Evolutionary conservation across 176 grass and related monocot species (phyloP), one percentile per base, ranked within the genome.

Genomic region (Ensete glaucum): DNA sequence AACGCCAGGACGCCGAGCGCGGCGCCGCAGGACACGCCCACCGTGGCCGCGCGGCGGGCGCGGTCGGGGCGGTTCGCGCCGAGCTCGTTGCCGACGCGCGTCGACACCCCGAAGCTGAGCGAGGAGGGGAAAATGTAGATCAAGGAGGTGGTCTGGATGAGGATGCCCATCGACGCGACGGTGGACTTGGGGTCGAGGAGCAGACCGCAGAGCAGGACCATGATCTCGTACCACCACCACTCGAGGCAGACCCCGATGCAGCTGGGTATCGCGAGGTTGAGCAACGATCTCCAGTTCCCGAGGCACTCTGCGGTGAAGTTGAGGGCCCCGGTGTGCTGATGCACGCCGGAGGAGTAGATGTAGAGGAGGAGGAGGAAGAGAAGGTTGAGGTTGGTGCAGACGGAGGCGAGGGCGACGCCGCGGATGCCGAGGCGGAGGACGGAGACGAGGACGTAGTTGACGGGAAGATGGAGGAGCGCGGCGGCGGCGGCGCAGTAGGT

Each of bases 201-300:
- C 69, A 91, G 73, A 72, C 92, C 92, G 54, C 92, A 96, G 76
- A 96, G 88, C 9, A 96, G 81, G 79, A 96, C 87, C 86, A 91
- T 96, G 79, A 96, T 96, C 86, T 96, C 92, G 68, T 96, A 96
- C 92, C 92, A 96, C 92, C 92, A 96, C 92, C 92, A 96, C 54
- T 96, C 92, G 22, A 96, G 19, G 83, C 92, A 96, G 13, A 96
- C 92, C 1, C 89, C 89, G 76, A 89, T 87, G 84, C 92, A 96
- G 81, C 92, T 96, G 22, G 90, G 89, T 71, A 96, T 85, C 58
- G 84, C 90, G 26, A 96, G 78, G 21, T 81, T 76, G 16, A 92
- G 74, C 57, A 96, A 80, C 22, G 80, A 62, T 80, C 85, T 76
- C 89, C 89, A 96, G 52, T 87, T 82, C 63, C 43, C 52, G 15